Percentiles rank a stretch among this genome's conserved stretches.
These are phyloP conservation scores for Vinca minor DNA, from an alignment of 257 asterid genomes.

Conservation along the genomic window DNA sequence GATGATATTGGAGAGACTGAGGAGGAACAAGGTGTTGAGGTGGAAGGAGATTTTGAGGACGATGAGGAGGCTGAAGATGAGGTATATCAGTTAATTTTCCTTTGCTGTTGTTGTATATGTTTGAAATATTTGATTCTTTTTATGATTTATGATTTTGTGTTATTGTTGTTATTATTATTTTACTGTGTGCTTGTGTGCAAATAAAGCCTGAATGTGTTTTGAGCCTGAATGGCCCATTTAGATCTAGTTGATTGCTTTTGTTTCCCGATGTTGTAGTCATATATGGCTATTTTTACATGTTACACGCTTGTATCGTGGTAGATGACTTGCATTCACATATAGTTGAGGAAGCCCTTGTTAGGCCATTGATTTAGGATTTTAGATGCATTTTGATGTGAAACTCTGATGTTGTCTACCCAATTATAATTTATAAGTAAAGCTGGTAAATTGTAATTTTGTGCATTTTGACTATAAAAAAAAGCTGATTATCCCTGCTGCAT, in stretches of 20 bases:
- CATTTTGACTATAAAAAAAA: background rate
- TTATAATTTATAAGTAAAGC: background rate
- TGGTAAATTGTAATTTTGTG: background rate
- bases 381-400: background rate
- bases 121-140: background rate
- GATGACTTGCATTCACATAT: background rate
- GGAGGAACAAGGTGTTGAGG: slow-evolving; percentile 67
- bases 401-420: background rate
- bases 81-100: slow-evolving; percentile 31
- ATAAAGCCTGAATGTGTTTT: background rate
- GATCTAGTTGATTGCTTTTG: background rate
- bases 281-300: background rate
- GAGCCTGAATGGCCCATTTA: too few species aligned
- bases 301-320: background rate
- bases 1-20: slow-evolving; percentile 83
- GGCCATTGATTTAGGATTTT: background rate
- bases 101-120: background rate
- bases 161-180: background rate
- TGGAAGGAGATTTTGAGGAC: slow-evolving; percentile 55
- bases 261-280: background rate
- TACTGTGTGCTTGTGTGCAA: background rate
- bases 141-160: background rate
- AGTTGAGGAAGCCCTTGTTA: background rate
- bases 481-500: background rate
- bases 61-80: slow-evolving; percentile 80